Conservation (phyloP, 345 rosid species). For the Raphanus sativus region DNA sequence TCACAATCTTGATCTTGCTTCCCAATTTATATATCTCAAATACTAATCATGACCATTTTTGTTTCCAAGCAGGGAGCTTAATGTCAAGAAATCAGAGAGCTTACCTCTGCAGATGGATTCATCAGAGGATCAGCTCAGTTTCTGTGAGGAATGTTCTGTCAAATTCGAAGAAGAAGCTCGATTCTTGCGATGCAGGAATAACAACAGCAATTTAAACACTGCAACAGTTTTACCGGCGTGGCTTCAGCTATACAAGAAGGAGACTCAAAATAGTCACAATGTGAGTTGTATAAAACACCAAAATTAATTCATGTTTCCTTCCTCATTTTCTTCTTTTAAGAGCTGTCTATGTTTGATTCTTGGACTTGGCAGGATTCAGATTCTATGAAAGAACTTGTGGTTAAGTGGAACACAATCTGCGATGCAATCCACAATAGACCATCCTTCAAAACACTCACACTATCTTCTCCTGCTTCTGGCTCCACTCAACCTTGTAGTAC, state of each 20-base stretch:
- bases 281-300: conserved; percentile 26
- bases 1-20: background rate
- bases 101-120: conserved; percentile 41
- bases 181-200: conserved; percentile 33
- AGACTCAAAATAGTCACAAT: conserved; percentile 41
- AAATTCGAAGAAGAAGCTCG: conserved; percentile 54
- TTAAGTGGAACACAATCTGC: conserved; percentile 64
- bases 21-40: background rate
- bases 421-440: conserved; percentile 53
- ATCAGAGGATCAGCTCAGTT: conserved; percentile 43
- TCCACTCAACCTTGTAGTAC: conserved; percentile 40
- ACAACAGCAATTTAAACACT: conserved; percentile 38
- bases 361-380: conserved; percentile 51
- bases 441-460: conserved; percentile 50
- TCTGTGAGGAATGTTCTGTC: conserved; percentile 51
- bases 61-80: conserved; percentile 20
- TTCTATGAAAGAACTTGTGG: conserved; percentile 52
- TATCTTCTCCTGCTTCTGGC: conserved; percentile 62
- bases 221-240: conserved; percentile 69
- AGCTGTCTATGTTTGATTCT: background rate
- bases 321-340: background rate
- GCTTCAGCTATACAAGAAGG: conserved; percentile 72
- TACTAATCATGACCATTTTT: background rate
- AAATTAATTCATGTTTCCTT: background rate
- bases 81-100: conserved; percentile 47